A percentile compares a stretch with the other conserved stretches of the same genome.
These are phyloP conservation scores for Ascochyta lentis DNA, from an alignment of 2,329 filamentous ascomycete genomes.

Conservation along the genomic window DNA sequence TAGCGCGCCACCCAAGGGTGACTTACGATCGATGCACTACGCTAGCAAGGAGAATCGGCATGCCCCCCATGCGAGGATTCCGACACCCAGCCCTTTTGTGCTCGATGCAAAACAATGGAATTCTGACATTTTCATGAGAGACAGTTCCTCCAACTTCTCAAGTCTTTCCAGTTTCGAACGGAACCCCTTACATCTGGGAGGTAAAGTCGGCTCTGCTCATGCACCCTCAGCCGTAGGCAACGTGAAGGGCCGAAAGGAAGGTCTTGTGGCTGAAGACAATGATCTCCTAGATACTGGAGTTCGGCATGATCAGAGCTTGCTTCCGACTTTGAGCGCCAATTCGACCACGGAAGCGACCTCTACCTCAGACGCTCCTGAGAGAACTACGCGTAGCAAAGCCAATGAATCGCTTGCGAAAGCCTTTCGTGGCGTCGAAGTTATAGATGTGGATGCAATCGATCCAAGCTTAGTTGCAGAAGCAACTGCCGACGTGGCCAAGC, in stretches of 20 bases:
- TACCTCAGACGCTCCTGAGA: not conserved
- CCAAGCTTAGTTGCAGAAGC: conserved; percentile 4
- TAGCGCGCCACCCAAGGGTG: conserved; percentile 7
- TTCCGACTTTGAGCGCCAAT: conserved; percentile 1
- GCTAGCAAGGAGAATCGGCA: conserved; percentile 24
- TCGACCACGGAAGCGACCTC: not conserved
- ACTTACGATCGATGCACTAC: conserved; percentile 8
- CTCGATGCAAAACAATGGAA: conserved; percentile 15
- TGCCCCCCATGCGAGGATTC: conserved; percentile 21
- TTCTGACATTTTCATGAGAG: conserved; percentile 33
- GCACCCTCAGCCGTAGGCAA: conserved; percentile 19
- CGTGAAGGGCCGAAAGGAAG: conserved; percentile 40
- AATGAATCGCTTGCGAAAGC: not conserved
- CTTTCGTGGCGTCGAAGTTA: conserved; percentile 23
- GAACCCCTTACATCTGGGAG: conserved; percentile 1
- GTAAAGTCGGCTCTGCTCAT: conserved; percentile 28
- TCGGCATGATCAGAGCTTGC: conserved; percentile 28
- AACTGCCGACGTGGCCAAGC: conserved; percentile 9
- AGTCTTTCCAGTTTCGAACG: conserved; percentile 18
- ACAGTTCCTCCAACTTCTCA: conserved; percentile 28
- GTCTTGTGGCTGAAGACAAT: conserved; percentile 7
- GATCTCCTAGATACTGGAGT: conserved; percentile 9
- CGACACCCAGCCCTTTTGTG: conserved; percentile 32
- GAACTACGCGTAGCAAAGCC: not conserved
- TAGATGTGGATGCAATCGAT: conserved; percentile 34